Evolutionary conservation across 2,329 filamentous ascomycete species (phyloP), one percentile per base, ranked within the genome.

Genomic region (Catunica adiposa): DNA sequence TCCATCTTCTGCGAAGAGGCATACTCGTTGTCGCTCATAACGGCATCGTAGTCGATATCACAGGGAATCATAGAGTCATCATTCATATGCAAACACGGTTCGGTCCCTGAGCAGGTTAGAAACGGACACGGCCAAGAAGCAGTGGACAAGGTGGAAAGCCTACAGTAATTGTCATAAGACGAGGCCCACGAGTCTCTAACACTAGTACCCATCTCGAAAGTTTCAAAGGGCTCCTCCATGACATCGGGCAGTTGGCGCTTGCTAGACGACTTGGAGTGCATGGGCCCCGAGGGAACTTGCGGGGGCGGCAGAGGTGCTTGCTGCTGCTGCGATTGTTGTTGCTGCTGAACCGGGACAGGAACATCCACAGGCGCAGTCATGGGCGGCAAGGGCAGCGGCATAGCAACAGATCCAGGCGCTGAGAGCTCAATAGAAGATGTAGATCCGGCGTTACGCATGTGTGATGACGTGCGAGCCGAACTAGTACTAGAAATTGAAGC

Each of bases 241-340:
- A 96, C 84, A 63, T 92, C 86, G 15, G 87, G 84, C 59, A 96
- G 73, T 54, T 75, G 76, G 59, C 79, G 76, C 68, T 86, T 86
- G 62, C 55, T 57, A 3, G 51, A 38, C 22, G 56, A 71, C 61
- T 80, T 78, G 59, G 62, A 61, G 54, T 63, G 59, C 70, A 69
- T 55, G 11, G 55, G 56, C 23, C 56, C 57, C 40, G 37, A 50
- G 50, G 44, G 57, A 46, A 57, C 42, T 51, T 56, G 26, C 22
- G 20, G 44, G 15, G 20, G 44, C 22, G 11, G 38, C 38, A 7
- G 38, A 6, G 42, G 50, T 23, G 52, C 29, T 29, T 38, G 50
- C 31, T 47, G 53, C 26, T 40, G 42, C 25, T 55, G 38, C 52
- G 52, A 20, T n/a, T 48, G 15, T 38, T 56, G 37, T 26, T 17